These are phyloP conservation scores for Asterochloris sp. DNA, from an alignment of 139 green algal species.

Conservation along the genomic window DNA sequence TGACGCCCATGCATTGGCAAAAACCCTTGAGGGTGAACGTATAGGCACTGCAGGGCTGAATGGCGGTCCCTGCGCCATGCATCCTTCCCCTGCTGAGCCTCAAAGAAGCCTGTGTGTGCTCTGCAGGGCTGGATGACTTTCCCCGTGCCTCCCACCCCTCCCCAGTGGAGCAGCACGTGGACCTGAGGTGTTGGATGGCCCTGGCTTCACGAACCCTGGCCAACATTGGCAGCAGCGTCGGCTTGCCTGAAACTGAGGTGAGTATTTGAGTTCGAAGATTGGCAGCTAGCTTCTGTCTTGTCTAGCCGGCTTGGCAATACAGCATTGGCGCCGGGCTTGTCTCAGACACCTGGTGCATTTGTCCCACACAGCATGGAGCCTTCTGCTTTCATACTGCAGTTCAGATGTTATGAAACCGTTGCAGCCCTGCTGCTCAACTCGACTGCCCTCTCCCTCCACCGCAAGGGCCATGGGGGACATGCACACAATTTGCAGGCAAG, in stretches of 20 bases:
- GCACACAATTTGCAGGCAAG: neutral
- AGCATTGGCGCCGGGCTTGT: too few species aligned
- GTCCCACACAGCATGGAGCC: neutral
- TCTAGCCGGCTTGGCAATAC: neutral
- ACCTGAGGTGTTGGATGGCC: conserved; percentile 93
- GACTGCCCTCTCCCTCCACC: too few species aligned
- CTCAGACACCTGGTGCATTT: too few species aligned
- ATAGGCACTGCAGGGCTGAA: too few species aligned
- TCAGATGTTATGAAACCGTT: too few species aligned
- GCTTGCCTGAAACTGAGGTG: conserved; percentile 20
- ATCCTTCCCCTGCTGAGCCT: neutral
- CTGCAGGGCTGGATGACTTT: conserved; percentile 88
- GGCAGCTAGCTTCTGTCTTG: too few species aligned
- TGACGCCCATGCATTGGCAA: too few species aligned
- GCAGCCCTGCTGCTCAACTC: too few species aligned
- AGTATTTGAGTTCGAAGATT: too few species aligned
- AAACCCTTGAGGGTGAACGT: too few species aligned
- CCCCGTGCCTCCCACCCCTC: conserved; percentile 86
- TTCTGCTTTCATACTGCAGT: too few species aligned
- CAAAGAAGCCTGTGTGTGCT: neutral
- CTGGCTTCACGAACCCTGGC: conserved; percentile 54
- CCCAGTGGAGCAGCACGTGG: conserved; percentile 81
- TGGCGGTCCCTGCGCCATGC: too few species aligned
- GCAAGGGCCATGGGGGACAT: neutral
- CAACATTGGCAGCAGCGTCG: conserved; percentile 36